Base-by-base conservation (phyloP, 768 basidiomycete genomes). In the Suillus subalutaceus region DNA sequence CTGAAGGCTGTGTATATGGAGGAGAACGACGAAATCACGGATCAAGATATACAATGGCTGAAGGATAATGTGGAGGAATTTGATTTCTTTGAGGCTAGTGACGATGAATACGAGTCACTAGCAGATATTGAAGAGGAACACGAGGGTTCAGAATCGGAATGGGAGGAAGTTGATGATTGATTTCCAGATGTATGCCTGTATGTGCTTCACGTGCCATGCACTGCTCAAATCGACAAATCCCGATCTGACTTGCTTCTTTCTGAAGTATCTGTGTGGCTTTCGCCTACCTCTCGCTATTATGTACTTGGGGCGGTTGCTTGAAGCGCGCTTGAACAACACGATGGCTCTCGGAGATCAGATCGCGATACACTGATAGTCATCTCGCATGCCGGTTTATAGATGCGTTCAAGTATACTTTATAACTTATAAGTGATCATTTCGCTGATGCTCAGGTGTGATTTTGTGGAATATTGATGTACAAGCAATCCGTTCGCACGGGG, bases 21-120 rank as follows among this genome's bases (percentile, higher is more conserved):
- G 48, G 72, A 81, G 63, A 73, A 79, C 0, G 84, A 85, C 59
- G 73, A 77, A 1, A 48, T 90, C n/a, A 69, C 73, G 0, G 61
- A 69, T 1, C 76, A 77, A 30, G 84, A 87, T 15, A 79, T 81
- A 67, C 72, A 72, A 48, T 91, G 89, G 89, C 71, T 91, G 46
- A 78, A 73, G 61, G 73, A 74, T 6, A 79, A 89, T 68, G 60
- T 88, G 61, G 82, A 86, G 65, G 76, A 76, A 40, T 80, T 90
- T 18, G 84, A 85, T 13, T 83, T 79, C 67, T 90, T 88, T 66
- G 87, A 86, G 65, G 81, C 85, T 41, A 88, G 87, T 55, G 81
- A 82, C 56, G 81, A 82, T 38, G 88, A 79, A 20, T 78, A 75
- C 50, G 67, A 41, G 18, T 26, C 40, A 41, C 10, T 68, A 20